phyloP scores from a whole-genome alignment of 345 rosid species.

The Triadica sebifera region DNA sequence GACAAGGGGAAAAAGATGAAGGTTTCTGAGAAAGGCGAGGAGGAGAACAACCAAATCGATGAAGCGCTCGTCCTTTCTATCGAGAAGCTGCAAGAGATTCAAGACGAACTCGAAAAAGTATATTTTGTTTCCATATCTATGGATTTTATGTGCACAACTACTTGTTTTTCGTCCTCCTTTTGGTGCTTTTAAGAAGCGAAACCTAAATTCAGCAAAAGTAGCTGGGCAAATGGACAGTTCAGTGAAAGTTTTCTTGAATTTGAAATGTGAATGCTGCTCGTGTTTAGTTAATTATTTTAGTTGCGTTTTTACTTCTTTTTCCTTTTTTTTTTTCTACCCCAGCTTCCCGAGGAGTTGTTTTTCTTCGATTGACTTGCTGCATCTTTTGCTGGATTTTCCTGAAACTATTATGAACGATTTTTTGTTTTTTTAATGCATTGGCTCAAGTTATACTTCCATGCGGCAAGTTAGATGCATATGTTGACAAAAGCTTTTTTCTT shows the following conservation, averaged over 20 bases:
- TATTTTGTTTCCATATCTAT: not conserved
- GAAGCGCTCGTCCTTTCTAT: slow-evolving; percentile 78
- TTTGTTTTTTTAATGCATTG: not conserved
- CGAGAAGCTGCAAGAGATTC: slow-evolving; percentile 95
- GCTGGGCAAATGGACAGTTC: not conserved
- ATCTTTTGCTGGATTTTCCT: no score
- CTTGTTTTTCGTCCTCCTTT: not conserved
- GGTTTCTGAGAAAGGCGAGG: slow-evolving; percentile 53
- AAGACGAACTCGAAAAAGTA: slow-evolving; percentile 95
- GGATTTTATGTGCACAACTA: not conserved
- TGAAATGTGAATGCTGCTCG: not conserved
- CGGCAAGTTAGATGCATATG: not conserved
- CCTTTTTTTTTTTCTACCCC: not conserved
- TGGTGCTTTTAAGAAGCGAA: not conserved
- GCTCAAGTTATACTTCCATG: not conserved
- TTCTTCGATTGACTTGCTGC: no score
- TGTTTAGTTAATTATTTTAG: not conserved
- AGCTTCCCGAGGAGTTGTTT: no score
- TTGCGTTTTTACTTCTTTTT: not conserved
- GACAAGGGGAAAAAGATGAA: slow-evolving; percentile 87
- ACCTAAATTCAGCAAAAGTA: not conserved
- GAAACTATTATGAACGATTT: no score
- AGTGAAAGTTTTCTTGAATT: not conserved
- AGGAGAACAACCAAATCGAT: slow-evolving; percentile 68
- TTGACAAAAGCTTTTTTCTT: not conserved